Evolutionary conservation across 164 flowering plant genomes (phyloP), one percentile per base, ranked within the genome.

Genomic region (Tetrastigma voinierianum): DNA sequence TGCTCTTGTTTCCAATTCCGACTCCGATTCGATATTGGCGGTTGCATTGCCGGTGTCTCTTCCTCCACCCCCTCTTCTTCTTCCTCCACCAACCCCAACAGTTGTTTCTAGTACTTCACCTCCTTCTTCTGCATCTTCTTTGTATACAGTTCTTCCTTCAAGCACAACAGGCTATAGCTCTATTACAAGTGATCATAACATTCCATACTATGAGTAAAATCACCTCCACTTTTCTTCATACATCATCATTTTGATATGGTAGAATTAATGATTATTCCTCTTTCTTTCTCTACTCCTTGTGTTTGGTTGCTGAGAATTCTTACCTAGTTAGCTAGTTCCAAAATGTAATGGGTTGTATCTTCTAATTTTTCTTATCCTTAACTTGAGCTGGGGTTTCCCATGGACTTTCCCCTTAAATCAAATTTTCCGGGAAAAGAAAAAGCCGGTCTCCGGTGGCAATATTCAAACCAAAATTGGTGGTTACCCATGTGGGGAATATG

Each of bases 81-180:
- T 66, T 1, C 65, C 68, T 2, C 71, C 56, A 7, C 72, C 70
- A 2, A 58, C 74, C 1, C 45, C 77, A 4, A 43, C 66, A 10
- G 43, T 70, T 4, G 63, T 75, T 10, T 59, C 72, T 18, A n/a
- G n/a, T n/a, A 57, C 76, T 13, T 61, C 69, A 2, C 61, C 75
- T 43, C 52, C 72, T 10, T 67, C 79, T 48, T 62, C 70, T 11
- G 14, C 68, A 56, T 65, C 75, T 67, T 65, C 77, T 56, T 16
- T 73, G 15, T 77, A 70, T 48, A 70, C 74, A 1, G 6, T 32
- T 3, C 59, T 61, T 0, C 46, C 80, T 18, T 67, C 66, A 3
- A 70, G 18, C 46, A 55, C 70, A 18, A 55, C 69, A 16, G 72
- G 72, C 17, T 71, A 52, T 52, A 73, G 81, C 59, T 62, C 81